Base-by-base conservation (phyloP, 163 green algal species). In the Coccomyxa subellipsoidea region DNA sequence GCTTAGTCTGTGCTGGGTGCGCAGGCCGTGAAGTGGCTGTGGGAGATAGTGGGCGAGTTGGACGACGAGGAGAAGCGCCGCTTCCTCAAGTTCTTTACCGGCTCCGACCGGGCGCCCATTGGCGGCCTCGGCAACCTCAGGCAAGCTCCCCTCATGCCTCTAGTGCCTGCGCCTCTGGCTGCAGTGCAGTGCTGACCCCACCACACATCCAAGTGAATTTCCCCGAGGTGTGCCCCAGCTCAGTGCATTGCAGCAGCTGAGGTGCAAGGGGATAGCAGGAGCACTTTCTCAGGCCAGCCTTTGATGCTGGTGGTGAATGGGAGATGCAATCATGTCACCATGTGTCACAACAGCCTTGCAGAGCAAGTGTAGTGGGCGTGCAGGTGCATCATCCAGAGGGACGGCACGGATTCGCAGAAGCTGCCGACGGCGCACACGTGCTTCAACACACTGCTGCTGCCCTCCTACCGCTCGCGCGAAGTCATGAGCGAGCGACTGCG, bases 71-170 rank as follows among this genome's bases (percentile, higher is more conserved):
- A 97, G 89, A 93, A 94, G 84, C 94, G 94, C 81, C 87, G 90
- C 40, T 98, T 98, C 85, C 90, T 98, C 66, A 98, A 98, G 87
- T 98, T 98, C 86, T 97, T 98, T 90, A 98, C 95, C 32, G 95
- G 95, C 76, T 92, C 81, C 35, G 93, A 97, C 89, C 89, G 95
- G 35, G 86, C 94, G 1, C 95, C 95, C 37, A 97, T 98, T 73
- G 95, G 95, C 18, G 95, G 95, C 35, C 89, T 98, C 73, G 93
- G 91, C 87, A 95, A 93, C 78, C 89, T 98, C 76, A 90, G 66
- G 66, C 4, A 4, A 73, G 66, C 66, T 36, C 15, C n/a, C n/a
- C n/a, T n/a, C n/a, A n/a, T n/a, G n/a, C n/a, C n/a, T n/a, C n/a
- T n/a, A n/a, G n/a, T n/a, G n/a, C n/a, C n/a, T n/a, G n/a, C n/a